Base-by-base conservation (phyloP, 768 basidiomycete species). In the Cystobasidium ongulense region DNA sequence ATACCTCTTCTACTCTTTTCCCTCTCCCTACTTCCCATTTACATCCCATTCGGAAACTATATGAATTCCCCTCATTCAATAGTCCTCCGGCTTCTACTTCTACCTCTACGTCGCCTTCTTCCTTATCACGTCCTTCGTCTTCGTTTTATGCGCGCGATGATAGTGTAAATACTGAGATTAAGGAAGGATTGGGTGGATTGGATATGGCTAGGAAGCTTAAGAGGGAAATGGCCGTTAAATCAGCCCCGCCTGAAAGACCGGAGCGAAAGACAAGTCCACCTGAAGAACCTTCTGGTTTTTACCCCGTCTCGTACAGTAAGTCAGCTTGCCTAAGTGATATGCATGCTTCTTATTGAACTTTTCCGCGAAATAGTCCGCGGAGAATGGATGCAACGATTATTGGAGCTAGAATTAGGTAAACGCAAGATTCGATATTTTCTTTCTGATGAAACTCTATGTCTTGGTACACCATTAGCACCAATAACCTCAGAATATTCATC, bases 281-380 rank as follows among this genome's bases (percentile, higher is more conserved):
- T 8, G 8, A 52, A 31, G 33, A 67, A 1, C 41, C 65, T 25
- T 17, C 59, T 15, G 17, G 2, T 29, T 71, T 33, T 53, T 71
- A 59, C 31, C 68, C 68, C 2, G 54, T 71, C 23, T 57, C 68
- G 5, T 71, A 71, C 54, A 71, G 68, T 71, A 52, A 59, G 68
- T 36, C n/a, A n/a, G n/a, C n/a, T n/a, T n/a, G n/a, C n/a, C n/a
- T n/a, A n/a, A n/a, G n/a, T n/a, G n/a, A n/a, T n/a, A n/a, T 29
- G 13, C 33, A n/a, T 66, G 33, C 64, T 54, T 54, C 29, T n/a
- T 23, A 8, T 23, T 23, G 21, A 7, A 54, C 53, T 11, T 8
- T n/a, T 38, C 25, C 21, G 17, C n/a, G n/a, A n/a, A n/a, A n/a
- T 21, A 71, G 68, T 71, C 13, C 68, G 68, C 1, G 68, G 68